Evolutionary conservation across 352 stramenopile genomes (phyloP), one percentile per base, ranked within the genome.

Genomic region (Phytophthora colocasiae): DNA sequence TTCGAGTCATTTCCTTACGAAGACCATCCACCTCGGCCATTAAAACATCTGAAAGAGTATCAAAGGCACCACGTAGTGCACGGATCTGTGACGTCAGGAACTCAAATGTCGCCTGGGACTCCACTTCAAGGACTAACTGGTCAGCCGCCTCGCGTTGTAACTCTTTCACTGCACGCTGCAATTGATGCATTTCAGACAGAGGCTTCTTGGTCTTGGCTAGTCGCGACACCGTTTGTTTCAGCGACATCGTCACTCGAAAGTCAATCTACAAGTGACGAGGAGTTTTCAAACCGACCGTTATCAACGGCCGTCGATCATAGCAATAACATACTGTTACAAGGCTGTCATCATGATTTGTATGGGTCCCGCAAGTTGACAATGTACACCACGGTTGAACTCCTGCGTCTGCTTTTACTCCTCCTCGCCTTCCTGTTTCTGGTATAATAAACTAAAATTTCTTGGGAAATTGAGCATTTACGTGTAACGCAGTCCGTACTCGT

Each of bases 51-150:
- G 86, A 90, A 19, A 95, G 73, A 32, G 86, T 95, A 29, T 92
- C 83, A 58, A 95, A 95, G 6, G 83, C 86, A 43, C 73, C 66
- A 47, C 90, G 90, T 24, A 95, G 68, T 4, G 84, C 86, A 14
- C 79, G 79, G 58, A 93, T 85, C 58, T 95, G 86, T 0, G 83
- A 90, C 15, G 78, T 92, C 31, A 95, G 45, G 69, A 92, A 95
- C 70, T 91, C 84, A 53, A 95, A 95, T 39, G 86, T 92, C 17
- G 86, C 83, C 55, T 95, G 86, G 0, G 86, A 95, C 56, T 95
- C 84, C 17, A 92, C 74, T 64, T 95, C 86, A 6, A 93, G 63
- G 6, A 85, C 75, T 17, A 95, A 69, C 45, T 95, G 86, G 36
- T 95, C 86, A 0, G 80, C 82, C 4, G 87, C 78, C 43, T 92